Evolutionary conservation across 495 filamentous ascomycete genomes (phyloP), one percentile per base, ranked within the genome.

Genomic region (Daldinia decipiens): DNA sequence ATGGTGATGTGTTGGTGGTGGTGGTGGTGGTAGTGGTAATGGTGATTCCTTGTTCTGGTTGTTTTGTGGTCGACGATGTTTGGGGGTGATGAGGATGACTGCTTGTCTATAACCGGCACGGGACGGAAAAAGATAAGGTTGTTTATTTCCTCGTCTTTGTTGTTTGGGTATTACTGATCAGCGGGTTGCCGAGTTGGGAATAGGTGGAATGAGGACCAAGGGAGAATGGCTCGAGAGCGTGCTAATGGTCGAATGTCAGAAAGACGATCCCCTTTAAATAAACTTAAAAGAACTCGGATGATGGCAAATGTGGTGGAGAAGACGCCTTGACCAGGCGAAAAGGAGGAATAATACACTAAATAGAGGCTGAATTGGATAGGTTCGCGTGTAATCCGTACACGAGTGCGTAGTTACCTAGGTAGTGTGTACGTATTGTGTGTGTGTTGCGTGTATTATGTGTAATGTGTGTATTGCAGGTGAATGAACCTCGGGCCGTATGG

Each of bases 141-240:
- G 62, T 26, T 36, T 32, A 29, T 52, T 53, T 62, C 26, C n/a
- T 68, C 36, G 59, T 45, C 43, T 59, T 67, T 70, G 72, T 70
- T 53, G 55, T 45, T 27, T 40, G 60, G 43, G 68, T 45, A 32
- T 51, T 47, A 31, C 9, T 65, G 52, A 50, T 58, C 45, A 47
- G 65, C 29, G 39, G 58, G 52, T 55, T 73, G 68, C 72, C 72
- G 74, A 76, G 68, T 71, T 60, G 59, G 68, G 75, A 74, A 79
- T 61, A 53, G 59, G 54, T 54, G 67, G 63, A 68, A 56, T 52
- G 36, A 59, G 53, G 59, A 76, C 65, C 71, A 71, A 73, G 66
- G 67, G 27, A 17, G 51, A 75, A 77, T 71, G 79, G 53, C 67
- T 77, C 75, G 74, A 76, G 64, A 62, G 24, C 50, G 57, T 62